These are phyloP conservation scores for Chlorella sp. DNA, from an alignment of 139 green algal species.

Conservation along the genomic window DNA sequence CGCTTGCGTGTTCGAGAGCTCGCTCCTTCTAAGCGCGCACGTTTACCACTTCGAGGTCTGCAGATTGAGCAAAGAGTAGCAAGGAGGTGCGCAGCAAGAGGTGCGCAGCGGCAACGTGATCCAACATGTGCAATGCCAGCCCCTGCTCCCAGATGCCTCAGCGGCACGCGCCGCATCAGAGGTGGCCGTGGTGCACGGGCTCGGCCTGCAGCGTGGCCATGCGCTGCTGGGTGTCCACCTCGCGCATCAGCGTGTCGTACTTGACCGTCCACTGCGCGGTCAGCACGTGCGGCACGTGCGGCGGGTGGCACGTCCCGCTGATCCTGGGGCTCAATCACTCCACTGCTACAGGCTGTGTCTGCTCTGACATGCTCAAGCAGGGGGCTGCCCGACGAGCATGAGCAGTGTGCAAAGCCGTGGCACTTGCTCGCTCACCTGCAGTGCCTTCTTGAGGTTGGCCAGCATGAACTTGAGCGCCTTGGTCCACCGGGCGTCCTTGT, in stretches of 20 bases:
- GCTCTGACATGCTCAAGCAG: background rate
- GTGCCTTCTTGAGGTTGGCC: conserved; percentile 59
- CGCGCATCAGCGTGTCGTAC: conserved; percentile 7
- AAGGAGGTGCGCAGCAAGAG: too few relatives aligned
- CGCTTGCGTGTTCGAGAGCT: too few relatives aligned
- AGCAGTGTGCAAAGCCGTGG: background rate
- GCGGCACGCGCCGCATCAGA: too few relatives aligned
- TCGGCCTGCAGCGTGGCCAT: background rate
- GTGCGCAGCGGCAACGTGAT: too few relatives aligned
- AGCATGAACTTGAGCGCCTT: conserved; percentile 92
- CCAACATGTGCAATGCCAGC: too few relatives aligned
- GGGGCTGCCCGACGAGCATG: background rate
- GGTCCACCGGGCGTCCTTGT: conserved; percentile 87
- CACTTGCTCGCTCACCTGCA: conserved; percentile 22
- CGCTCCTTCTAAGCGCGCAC: too few relatives aligned
- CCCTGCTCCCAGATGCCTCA: too few relatives aligned
- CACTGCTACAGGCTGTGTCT: background rate
- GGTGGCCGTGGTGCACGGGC: too few relatives aligned
- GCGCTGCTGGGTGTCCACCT: background rate
- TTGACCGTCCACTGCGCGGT: conserved; percentile 38
- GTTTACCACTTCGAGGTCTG: too few relatives aligned
- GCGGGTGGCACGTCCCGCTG: background rate
- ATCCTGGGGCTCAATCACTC: background rate
- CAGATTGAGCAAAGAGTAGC: too few relatives aligned
- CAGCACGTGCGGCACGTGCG: conserved; percentile 20